A percentile compares a stretch with the other conserved stretches of the same genome.
Conservation (phyloP, 2,329 filamentous ascomycete genomes). For the Cladosporium colombiae region DNA sequence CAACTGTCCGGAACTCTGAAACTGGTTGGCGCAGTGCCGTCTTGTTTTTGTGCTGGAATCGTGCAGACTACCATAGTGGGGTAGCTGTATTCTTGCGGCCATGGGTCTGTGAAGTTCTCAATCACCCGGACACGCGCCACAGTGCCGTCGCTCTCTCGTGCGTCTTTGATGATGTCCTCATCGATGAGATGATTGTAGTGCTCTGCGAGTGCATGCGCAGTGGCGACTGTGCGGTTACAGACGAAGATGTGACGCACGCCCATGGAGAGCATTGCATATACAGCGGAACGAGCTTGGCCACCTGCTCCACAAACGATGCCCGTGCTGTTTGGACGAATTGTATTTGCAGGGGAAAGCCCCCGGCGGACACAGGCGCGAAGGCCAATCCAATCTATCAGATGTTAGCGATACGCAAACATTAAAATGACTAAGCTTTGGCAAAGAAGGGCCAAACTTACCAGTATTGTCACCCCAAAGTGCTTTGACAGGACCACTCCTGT, state of each 20-base stretch:
- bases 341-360: slow-evolving; percentile 70
- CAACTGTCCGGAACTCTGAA: slow-evolving; percentile 70
- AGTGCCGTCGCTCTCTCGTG: slow-evolving; percentile 24
- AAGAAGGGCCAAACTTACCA: neutral
- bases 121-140: slow-evolving; percentile 57
- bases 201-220: slow-evolving; percentile 65
- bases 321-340: slow-evolving; percentile 54
- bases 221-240: slow-evolving; percentile 68
- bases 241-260: slow-evolving; percentile 76
- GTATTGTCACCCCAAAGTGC: slow-evolving; percentile 78
- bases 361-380: slow-evolving; percentile 72
- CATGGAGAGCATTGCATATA: slow-evolving; percentile 76
- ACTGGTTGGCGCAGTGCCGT: slow-evolving; percentile 63
- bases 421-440: neutral
- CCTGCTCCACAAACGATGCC: slow-evolving; percentile 60
- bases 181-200: slow-evolving; percentile 65
- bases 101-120: slow-evolving; percentile 58
- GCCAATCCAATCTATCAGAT: slow-evolving; percentile 68
- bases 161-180: slow-evolving; percentile 27
- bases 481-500: slow-evolving; percentile 65
- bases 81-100: slow-evolving; percentile 63
- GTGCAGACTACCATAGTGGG: slow-evolving; percentile 77
- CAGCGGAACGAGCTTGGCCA: slow-evolving; percentile 75
- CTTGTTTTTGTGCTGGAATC: slow-evolving; percentile 70
- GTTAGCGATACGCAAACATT: neutral